phyloP scores from a whole-genome alignment of 352 stramenopile genomes.

The Globisporangium takayamanum region DNA sequence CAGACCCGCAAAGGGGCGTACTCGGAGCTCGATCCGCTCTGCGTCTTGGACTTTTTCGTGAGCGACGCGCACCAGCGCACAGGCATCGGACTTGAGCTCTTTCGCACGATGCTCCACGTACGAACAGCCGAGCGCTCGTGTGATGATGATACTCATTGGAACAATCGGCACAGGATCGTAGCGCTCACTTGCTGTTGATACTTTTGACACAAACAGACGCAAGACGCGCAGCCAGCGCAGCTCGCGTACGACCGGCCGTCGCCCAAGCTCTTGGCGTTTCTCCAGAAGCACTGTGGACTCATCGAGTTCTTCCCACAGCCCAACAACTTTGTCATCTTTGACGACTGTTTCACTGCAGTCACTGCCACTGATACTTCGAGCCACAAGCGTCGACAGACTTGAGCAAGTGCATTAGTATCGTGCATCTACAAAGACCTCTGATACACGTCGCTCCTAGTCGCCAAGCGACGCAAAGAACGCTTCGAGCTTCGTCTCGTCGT shows the following conservation, averaged over 20 bases:
- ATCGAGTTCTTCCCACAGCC: slow-evolving; percentile 47
- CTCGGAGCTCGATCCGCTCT: slow-evolving; percentile 65
- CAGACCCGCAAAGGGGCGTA: slow-evolving; percentile 57
- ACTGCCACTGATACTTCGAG: too few species aligned
- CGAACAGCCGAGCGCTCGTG: background rate
- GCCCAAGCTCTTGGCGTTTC: slow-evolving; percentile 71
- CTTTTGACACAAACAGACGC: slow-evolving; percentile 1
- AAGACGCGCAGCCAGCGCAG: slow-evolving; percentile 5
- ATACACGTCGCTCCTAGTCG: background rate
- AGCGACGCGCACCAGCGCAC: slow-evolving; percentile 40
- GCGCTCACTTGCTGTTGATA: too few species aligned
- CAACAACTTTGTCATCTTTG: slow-evolving; percentile 85
- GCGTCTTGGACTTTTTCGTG: slow-evolving; percentile 80
- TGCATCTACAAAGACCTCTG: background rate
- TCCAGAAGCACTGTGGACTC: slow-evolving; percentile 62
- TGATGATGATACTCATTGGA: too few species aligned
- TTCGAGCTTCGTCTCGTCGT: slow-evolving; percentile 66
- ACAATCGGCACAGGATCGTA: too few species aligned
- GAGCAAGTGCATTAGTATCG: background rate
- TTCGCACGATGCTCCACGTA: slow-evolving; percentile 50
- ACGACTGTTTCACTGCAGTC: slow-evolving; percentile 32
- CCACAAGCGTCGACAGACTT: background rate
- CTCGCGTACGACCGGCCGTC: slow-evolving; percentile 80
- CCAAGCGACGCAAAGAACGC: slow-evolving; percentile 71
- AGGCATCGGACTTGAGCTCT: slow-evolving; percentile 55